Evolutionary conservation across 2,329 filamentous ascomycete genomes (phyloP).

Genomic region (Lachnum nothofagi): DNA sequence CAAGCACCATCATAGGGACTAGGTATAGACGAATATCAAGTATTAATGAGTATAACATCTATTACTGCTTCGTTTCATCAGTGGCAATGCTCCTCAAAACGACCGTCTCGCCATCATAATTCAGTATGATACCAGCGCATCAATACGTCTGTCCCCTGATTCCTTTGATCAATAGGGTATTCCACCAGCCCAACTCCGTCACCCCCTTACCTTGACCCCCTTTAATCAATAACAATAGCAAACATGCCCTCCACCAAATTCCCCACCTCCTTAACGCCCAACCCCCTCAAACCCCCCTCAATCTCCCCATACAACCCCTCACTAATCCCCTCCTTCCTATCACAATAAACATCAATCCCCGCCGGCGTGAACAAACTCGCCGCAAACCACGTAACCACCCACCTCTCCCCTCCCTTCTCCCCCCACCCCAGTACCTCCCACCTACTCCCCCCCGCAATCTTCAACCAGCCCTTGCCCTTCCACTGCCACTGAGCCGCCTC

Average conservation of each 20-base stretch:
- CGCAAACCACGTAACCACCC: conserved; percentile 80
- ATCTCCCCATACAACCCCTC: conserved; percentile 53
- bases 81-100: not conserved
- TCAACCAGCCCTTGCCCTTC: conserved; percentile 71
- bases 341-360: conserved; percentile 72
- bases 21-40: not conserved
- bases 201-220: not conserved
- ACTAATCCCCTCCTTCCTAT: conserved; percentile 55
- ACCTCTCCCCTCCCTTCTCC: conserved; percentile 45
- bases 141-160: too few relatives aligned
- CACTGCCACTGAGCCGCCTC: conserved; percentile 57
- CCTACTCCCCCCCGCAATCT: conserved; percentile 62
- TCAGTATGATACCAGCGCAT: too few relatives aligned
- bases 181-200: not conserved
- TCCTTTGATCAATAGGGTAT: not conserved
- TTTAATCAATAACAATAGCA: conserved; percentile 35
- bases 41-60: not conserved
- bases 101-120: too few relatives aligned
- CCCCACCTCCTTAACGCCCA: conserved; percentile 48
- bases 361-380: conserved; percentile 79
- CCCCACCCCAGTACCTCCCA: conserved; percentile 83
- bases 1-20: conserved; percentile 22
- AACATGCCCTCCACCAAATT: conserved; percentile 50
- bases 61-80: not conserved
- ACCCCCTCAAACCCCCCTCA: conserved; percentile 45